A percentile compares a stretch with the other conserved stretches of the same genome.
These are phyloP conservation scores for Podaxis pistillaris DNA, from an alignment of 768 basidiomycete genomes.

Conservation along the genomic window DNA sequence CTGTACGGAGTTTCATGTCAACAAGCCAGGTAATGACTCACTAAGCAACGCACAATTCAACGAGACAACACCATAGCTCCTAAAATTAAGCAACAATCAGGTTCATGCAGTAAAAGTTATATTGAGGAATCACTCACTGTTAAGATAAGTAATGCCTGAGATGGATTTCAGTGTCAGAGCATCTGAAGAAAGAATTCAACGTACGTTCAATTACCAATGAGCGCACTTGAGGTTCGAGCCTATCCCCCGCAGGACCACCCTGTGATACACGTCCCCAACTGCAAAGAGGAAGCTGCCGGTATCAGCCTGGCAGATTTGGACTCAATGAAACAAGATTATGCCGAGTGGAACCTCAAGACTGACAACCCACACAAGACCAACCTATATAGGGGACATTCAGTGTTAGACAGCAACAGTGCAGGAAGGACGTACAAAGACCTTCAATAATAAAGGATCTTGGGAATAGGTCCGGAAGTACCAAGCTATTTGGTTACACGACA, in stretches of 20 bases:
- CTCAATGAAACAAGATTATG: background rate
- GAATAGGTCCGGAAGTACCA: conserved; percentile 6
- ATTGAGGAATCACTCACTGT: background rate
- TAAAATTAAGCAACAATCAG: background rate
- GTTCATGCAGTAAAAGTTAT: background rate
- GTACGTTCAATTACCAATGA: background rate
- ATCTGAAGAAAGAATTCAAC: background rate
- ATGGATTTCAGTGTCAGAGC: background rate
- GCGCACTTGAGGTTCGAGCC: background rate
- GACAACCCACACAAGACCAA: background rate
- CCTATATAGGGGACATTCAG: background rate
- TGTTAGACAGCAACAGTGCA: background rate
- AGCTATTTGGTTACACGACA: background rate
- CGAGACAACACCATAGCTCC: background rate
- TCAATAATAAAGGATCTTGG: background rate
- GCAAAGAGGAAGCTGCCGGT: background rate
- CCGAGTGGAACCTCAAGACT: background rate
- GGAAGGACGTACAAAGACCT: background rate
- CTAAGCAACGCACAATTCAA: conserved; percentile 2
- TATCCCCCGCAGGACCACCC: background rate
- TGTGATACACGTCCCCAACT: background rate
- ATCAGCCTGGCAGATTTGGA: background rate
- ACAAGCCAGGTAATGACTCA: background rate
- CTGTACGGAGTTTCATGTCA: background rate
- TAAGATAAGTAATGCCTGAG: background rate